These are phyloP conservation scores for Meredithiella fracta DNA, from an alignment of 2,329 filamentous ascomycete species.

Conservation along the genomic window DNA sequence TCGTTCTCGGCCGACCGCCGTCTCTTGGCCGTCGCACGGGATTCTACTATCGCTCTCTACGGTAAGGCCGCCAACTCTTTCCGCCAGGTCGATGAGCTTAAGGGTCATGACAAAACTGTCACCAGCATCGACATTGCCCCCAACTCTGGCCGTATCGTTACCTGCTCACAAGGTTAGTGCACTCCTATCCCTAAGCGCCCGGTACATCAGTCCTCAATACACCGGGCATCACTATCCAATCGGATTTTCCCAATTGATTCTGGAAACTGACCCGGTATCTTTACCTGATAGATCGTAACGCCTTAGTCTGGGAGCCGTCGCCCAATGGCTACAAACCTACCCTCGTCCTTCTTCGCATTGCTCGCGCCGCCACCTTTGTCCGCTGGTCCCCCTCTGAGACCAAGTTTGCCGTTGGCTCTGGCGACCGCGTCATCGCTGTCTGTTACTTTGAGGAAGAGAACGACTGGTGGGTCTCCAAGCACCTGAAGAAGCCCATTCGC, in stretches of 20 bases:
- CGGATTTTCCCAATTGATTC: neutral
- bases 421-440: slow-evolving; percentile 84
- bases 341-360: slow-evolving; percentile 89
- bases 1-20: slow-evolving; percentile 88
- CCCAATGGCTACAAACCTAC: slow-evolving; percentile 89
- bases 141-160: slow-evolving; percentile 80
- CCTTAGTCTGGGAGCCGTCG: slow-evolving; percentile 95
- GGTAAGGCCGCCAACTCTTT: slow-evolving; percentile 55
- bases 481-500: slow-evolving; percentile 96
- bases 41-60: slow-evolving; percentile 83
- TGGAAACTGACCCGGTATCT: neutral
- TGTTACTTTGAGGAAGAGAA: slow-evolving; percentile 99
- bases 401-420: slow-evolving; percentile 95
- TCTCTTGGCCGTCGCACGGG: slow-evolving; percentile 78
- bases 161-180: slow-evolving; percentile 71
- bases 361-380: slow-evolving; percentile 88
- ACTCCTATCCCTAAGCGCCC: neutral
- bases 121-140: slow-evolving; percentile 94
- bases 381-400: slow-evolving; percentile 93
- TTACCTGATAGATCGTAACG: slow-evolving; percentile 64
- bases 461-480: slow-evolving; percentile 99
- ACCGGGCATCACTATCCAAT: neutral
- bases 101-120: slow-evolving; percentile 92
- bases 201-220: neutral
- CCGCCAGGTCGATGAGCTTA: slow-evolving; percentile 77